Conservation (phyloP, 306 rosid genomes). For the Cajanus cajan region DNA sequence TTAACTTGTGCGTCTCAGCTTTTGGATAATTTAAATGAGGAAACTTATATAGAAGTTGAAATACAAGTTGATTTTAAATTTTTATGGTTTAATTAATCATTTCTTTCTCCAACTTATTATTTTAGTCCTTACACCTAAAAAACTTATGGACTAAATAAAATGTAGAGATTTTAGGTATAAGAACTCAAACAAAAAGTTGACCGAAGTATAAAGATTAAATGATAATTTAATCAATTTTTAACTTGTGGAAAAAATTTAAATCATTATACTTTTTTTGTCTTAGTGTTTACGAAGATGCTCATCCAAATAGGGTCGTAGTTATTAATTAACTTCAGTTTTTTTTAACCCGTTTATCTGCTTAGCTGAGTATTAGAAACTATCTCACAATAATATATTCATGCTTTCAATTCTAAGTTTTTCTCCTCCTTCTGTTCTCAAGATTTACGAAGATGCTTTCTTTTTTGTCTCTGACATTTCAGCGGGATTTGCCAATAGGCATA, state of each 20-base stretch:
- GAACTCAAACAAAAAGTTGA: no score
- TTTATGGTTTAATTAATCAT: no score
- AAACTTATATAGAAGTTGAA: background rate
- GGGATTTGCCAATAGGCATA: constrained; percentile 96
- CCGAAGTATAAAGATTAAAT: no score
- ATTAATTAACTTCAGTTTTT: background rate
- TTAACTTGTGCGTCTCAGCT: background rate
- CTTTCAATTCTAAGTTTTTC: background rate
- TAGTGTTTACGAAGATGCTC: background rate
- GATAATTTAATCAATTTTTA: no score
- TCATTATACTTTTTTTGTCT: background rate
- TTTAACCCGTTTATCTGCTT: constrained; percentile 1
- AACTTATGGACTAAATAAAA: no score
- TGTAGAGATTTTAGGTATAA: no score
- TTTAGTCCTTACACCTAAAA: no score
- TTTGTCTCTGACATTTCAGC: constrained; percentile 49
- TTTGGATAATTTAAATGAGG: background rate
- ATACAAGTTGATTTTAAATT: background rate
- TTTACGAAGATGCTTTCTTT: constrained; percentile 11
- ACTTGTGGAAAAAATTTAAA: background rate
- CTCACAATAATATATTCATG: constrained; percentile 10
- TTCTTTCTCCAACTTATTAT: no score
- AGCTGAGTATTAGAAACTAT: background rate
- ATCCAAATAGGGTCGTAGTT: background rate
- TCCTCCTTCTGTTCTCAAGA: background rate